Base-by-base conservation (phyloP, 805 yeast genomes). In the Kazachstania viticola region DNA sequence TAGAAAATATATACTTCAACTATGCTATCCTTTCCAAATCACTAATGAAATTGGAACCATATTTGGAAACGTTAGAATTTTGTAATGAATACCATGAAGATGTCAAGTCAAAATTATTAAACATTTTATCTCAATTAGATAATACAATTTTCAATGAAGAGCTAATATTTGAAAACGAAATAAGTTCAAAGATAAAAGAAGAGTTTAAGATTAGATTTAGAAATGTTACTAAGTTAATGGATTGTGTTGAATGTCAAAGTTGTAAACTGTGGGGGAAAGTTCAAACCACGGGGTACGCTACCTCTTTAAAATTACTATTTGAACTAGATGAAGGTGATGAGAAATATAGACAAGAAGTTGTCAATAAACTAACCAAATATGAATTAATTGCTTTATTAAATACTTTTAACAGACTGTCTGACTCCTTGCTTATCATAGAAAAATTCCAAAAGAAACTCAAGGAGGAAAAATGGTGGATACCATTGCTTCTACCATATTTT, bases 211-310 rank as follows among this genome's bases (percentile, higher is more conserved):
- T 69, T 25, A 76, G 93, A 32, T 93, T 91, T 56, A 77, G 75
- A 49, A 91, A 91, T 52, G 93, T 91, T 16, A 77, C 94, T 14
- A 78, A 82, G 31, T 74, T 91, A 27, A 91, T 91, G 96, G 95
- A 88, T 56, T 91, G 99, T 62, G 97, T 91, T 25, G 96, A 95
- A 24, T 91, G 99, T 63, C 98, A 91, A 54, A 69, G 96, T 51
- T 91, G 99, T 57, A 72, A 96, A 48, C 65, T 91, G 58, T 91
- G 99, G 99, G 98, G 98, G 8, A 91, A 91, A 57, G 72, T 91
- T 19, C 98, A 91, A 62, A 84, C 94, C 2, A 83, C 91, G 12
- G 99, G 99, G 14, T 91, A 91, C 56, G 99, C 96, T 14, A 91
- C 99, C 7, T 94, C 95, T 1, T 69, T 91, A 49, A 91, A 91